Conservation (phyloP, 2,329 filamentous ascomycete genomes). For the Phoma sp. region DNA sequence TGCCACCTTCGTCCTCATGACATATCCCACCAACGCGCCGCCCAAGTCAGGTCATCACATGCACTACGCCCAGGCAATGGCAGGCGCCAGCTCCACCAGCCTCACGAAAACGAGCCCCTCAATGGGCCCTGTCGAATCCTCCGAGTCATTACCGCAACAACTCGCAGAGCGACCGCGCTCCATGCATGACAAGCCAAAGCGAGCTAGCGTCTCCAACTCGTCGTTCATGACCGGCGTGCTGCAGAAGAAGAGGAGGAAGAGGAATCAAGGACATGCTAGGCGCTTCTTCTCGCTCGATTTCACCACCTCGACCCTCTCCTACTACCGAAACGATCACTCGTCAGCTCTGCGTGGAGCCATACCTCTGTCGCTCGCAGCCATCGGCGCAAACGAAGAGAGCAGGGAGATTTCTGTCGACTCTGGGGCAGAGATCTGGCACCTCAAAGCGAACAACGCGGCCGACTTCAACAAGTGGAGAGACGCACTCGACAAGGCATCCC, state of each 20-base stretch:
- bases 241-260: slow-evolving; percentile 89
- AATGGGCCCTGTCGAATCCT: slow-evolving; percentile 55
- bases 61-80: slow-evolving; percentile 63
- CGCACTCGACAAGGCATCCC: slow-evolving; percentile 82
- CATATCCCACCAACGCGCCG: slow-evolving; percentile 82
- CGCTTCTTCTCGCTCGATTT: slow-evolving; percentile 97
- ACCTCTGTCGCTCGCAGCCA: slow-evolving; percentile 86
- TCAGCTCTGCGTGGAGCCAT: slow-evolving; percentile 91
- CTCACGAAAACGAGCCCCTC: slow-evolving; percentile 50
- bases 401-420: slow-evolving; percentile 97
- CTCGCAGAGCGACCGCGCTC: slow-evolving; percentile 52
- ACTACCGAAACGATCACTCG: slow-evolving; percentile 93
- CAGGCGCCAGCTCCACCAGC: slow-evolving; percentile 52
- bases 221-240: slow-evolving; percentile 83
- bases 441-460: slow-evolving; percentile 79
- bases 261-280: slow-evolving; percentile 89
- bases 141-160: slow-evolving; percentile 55
- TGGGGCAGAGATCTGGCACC: slow-evolving; percentile 95
- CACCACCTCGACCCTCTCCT: slow-evolving; percentile 90
- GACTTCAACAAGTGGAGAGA: slow-evolving; percentile 89
- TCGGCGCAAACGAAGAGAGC: slow-evolving; percentile 85
- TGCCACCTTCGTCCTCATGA: slow-evolving; percentile 91
- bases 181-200: slow-evolving; percentile 33
- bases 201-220: slow-evolving; percentile 27
- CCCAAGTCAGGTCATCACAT: slow-evolving; percentile 77